Base-by-base conservation (phyloP, 2,329 filamentous ascomycete genomes). In the Fusarium irregulare region DNA sequence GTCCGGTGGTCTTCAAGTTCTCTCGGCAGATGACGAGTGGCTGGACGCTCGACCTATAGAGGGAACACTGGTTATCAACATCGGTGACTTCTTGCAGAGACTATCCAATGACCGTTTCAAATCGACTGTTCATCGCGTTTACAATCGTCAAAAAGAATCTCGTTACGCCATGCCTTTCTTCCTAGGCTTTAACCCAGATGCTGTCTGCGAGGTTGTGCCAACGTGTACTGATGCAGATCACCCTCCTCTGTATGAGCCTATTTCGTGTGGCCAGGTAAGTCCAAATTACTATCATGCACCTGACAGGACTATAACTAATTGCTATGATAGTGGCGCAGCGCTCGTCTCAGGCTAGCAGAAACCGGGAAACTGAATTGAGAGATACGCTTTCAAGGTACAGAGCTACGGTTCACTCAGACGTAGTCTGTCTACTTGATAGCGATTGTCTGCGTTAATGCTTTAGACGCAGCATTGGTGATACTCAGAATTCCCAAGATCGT, bases 21-120 rank as follows among this genome's bases (percentile, higher is more conserved):
- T 63, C 6, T 63, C 60, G 1, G 57, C 60, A 0, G 60, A 63
- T 7, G 60, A 63, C 5, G 60, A 63, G 47, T 63, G 60, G 60
- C 60, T 63, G 6, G 60, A 63, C 1, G 60, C 60, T 1, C 46
- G 60, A 1, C 57, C 60, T 0, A 55, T 63, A 0, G 57, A 62
- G 2, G 57, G 57, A 4, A 63, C 60, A 4, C n/a, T 63, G 0
- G 57, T 63, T 10, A 55, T 63, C 27, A 63, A 63, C 7, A 63
- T 63, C 2, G 60, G 60, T 1, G 57, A 63, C 32, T 63, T 63
- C 4, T 4, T 63, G 3, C 60, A 63, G 41, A 46, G 60, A 4
- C 18, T 63, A 1, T 63, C 60, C 0, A 63, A 63, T 0, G 47
- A 63, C 11, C 46, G 60, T 0, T 63, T 63, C 16, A 63, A 63